phyloP scores from a whole-genome alignment of 805 yeast species.

The Candida ascalaphidarum region DNA sequence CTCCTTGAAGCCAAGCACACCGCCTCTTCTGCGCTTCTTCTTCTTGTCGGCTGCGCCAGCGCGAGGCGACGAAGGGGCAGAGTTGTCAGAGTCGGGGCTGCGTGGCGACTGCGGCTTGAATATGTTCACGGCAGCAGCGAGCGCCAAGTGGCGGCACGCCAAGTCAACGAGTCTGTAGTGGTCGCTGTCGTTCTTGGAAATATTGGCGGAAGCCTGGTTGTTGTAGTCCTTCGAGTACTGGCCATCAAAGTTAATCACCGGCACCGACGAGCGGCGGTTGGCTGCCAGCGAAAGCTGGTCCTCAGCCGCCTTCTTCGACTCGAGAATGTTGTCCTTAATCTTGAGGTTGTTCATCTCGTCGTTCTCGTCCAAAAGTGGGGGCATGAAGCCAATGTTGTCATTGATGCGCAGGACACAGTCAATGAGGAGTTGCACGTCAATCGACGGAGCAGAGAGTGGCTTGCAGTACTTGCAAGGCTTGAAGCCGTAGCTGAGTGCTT shows the following conservation, averaged over 20 bases:
- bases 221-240: slow-evolving; percentile 16
- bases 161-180: slow-evolving; percentile 63
- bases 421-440: slow-evolving; percentile 37
- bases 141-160: slow-evolving; percentile 78
- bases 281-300: slow-evolving; percentile 14
- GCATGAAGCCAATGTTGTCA: slow-evolving; percentile 46
- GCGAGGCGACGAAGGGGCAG: background rate
- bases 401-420: slow-evolving; percentile 50
- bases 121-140: slow-evolving; percentile 55
- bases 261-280: slow-evolving; percentile 19
- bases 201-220: slow-evolving; percentile 10
- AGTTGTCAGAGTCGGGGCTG: slow-evolving; percentile 1
- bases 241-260: slow-evolving; percentile 16
- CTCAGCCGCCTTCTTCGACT: slow-evolving; percentile 14
- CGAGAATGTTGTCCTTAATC: slow-evolving; percentile 29
- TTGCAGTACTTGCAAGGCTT: slow-evolving; percentile 48
- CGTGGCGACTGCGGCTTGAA: slow-evolving; percentile 14
- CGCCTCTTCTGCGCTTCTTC: slow-evolving; percentile 61
- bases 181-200: slow-evolving; percentile 56
- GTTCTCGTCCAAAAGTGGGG: slow-evolving; percentile 41
- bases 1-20: slow-evolving; percentile 77
- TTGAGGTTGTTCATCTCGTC: slow-evolving; percentile 27
- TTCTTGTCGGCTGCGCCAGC: slow-evolving; percentile 9
- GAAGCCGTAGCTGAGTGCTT: slow-evolving; percentile 39
- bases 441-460: slow-evolving; percentile 38